Percentiles rank a stretch among this genome's conserved stretches.
Evolutionary conservation across 2,329 filamentous ascomycete genomes (phyloP).

Genomic region (Fusarium graminum): DNA sequence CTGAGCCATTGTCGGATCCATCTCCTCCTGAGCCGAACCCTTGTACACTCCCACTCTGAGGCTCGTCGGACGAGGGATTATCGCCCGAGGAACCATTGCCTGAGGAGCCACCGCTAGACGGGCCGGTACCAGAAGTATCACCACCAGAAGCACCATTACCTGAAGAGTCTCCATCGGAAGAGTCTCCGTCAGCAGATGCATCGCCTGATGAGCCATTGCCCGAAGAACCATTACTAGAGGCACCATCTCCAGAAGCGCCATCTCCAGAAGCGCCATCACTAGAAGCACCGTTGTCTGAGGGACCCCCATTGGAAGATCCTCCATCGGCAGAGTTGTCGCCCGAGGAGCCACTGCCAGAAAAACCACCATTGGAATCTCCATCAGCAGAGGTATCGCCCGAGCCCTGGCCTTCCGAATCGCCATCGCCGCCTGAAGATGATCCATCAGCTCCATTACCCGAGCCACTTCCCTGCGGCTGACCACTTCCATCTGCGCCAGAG

Average conservation of each 20-base stretch:
- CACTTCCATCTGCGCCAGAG: background rate
- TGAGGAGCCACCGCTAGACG: too few species aligned
- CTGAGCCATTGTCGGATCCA: background rate
- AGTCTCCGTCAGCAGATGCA: background rate
- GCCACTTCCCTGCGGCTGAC: background rate
- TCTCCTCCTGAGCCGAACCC: slow-evolving; percentile 2
- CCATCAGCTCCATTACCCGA: background rate
- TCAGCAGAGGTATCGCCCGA: background rate
- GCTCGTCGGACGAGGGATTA: too few species aligned
- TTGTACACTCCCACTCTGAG: slow-evolving; percentile 14
- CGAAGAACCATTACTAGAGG: background rate
- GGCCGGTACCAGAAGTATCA: too few species aligned
- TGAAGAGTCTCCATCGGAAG: background rate
- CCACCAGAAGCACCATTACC: too few species aligned
- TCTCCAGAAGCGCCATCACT: background rate
- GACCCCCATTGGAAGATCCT: too few species aligned
- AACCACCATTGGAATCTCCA: background rate
- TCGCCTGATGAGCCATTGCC: background rate
- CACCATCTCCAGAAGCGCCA: background rate
- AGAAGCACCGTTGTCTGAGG: background rate
- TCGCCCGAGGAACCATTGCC: too few species aligned
- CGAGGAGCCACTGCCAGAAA: background rate
- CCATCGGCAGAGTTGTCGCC: background rate
- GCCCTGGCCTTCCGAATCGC: background rate
- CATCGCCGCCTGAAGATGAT: background rate